Base-by-base conservation (phyloP, 164 flowering plant genomes). In the Kingdonia uniflora region DNA sequence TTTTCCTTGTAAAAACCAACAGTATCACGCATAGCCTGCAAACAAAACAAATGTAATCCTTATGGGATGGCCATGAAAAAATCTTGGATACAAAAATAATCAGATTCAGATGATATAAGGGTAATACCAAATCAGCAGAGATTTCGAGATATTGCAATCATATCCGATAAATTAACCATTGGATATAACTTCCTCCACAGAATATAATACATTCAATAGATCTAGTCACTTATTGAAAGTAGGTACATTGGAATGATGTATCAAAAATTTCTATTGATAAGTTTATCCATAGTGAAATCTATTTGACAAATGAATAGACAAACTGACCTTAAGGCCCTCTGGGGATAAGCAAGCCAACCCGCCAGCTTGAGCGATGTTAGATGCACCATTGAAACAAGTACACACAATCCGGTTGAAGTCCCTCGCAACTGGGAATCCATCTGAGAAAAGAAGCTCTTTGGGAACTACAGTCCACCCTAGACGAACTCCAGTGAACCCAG, bases 401-500 rank as follows among this genome's bases (percentile, higher is more conserved):
- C 96, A 88, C 16, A 92, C 84, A 58, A 86, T 82, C 22, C 95
- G 82, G 59, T 81, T 84, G 72, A 88, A 92, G 72, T 92, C 99
- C 61, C 69, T 80, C 52, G 88, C 91, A 6, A 92, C 81, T 44
- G 95, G 89, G 60, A 78, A 82, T 20, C 96, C 95, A 72, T 86
- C 85, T n/a, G 99, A 80, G 72, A 69, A 88, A 8, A 74, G 75
- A 5, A 88, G 91, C 69, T 84, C 74, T 51, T 92, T 84, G 13
- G 95, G 95, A 65, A 92, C 65, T 6, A 80, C 95, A 11, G 96
- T 88, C 96, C 95, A 92, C 55, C 99, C 99, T 19, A 88, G 71
- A 44, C 99, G 86, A 51, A 92, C 96, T 49, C 95, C 95, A 7
- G 95, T 88, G 60, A 92, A 92, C 45, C 99, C 99, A 61, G 95